A percentile compares a stretch with the other conserved stretches of the same genome.
phyloP scores from a whole-genome alignment of 805 yeast species.

The Priceomyces castillae region DNA sequence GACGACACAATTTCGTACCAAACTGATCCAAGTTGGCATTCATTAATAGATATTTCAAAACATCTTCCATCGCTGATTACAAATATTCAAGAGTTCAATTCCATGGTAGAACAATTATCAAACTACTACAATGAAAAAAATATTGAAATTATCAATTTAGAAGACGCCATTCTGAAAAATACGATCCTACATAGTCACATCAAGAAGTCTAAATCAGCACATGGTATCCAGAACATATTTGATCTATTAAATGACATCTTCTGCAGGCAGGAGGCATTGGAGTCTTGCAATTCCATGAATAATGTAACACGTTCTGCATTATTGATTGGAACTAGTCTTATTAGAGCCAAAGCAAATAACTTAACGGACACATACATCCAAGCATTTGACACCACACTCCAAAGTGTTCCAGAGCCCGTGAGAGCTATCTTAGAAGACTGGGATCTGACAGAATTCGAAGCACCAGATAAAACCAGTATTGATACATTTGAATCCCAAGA shows the following conservation, averaged over 20 bases:
- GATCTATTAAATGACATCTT: conserved; percentile 4
- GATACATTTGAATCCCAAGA: conserved; percentile 5
- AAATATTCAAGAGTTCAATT: conserved; percentile 34
- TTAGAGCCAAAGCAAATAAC: conserved; percentile 9
- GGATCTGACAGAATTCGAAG: conserved; percentile 12
- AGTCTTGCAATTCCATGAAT: conserved; percentile 6
- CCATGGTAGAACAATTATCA: conserved; percentile 35
- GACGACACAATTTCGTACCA: conserved; percentile 1
- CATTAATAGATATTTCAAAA: conserved; percentile 20
- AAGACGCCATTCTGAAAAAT: conserved; percentile 1
- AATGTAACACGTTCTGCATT: conserved; percentile 10
- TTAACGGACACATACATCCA: conserved; percentile 4
- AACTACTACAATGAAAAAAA: conserved; percentile 24
- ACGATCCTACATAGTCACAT: conserved; percentile 4
- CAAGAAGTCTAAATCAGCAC: neutral
- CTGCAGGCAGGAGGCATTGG: conserved; percentile 2
- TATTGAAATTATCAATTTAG: conserved; percentile 13
- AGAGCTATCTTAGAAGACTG: conserved; percentile 12
- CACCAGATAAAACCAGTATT: conserved; percentile 1
- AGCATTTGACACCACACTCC: conserved; percentile 2
- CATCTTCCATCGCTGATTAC: conserved; percentile 21
- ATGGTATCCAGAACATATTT: conserved; percentile 5
- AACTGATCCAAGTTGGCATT: conserved; percentile 4
- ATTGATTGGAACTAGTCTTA: conserved; percentile 11
- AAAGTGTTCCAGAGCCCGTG: conserved; percentile 9